These are phyloP conservation scores for Exophiala xenobiotica DNA, from an alignment of 2,329 filamentous ascomycete genomes.

Conservation along the genomic window DNA sequence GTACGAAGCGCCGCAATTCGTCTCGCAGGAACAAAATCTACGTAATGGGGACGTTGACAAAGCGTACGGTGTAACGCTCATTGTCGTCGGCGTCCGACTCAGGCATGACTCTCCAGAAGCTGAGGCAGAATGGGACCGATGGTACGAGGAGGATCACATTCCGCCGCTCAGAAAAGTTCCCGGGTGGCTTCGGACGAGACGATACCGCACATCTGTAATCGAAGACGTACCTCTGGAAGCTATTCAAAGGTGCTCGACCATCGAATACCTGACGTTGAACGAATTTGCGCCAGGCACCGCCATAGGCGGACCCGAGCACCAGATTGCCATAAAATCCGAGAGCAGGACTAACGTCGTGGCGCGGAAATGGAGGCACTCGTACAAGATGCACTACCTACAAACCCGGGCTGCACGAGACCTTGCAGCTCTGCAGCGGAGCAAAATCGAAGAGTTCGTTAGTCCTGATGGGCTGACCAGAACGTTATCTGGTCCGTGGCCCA, in stretches of 20 bases:
- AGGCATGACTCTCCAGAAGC: not conserved
- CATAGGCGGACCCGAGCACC: constrained; percentile 38
- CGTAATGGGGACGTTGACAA: not conserved
- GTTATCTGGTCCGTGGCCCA: constrained; percentile 37
- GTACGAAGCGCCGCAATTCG: constrained; percentile 30
- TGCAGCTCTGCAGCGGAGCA: constrained; percentile 55
- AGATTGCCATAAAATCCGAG: constrained; percentile 8
- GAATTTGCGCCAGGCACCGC: constrained; percentile 70
- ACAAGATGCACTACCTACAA: constrained; percentile 76
- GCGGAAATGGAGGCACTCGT: constrained; percentile 58
- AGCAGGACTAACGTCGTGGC: constrained; percentile 42
- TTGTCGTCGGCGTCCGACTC: constrained; percentile 5
- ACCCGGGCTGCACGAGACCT: constrained; percentile 53
- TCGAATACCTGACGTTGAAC: constrained; percentile 66
- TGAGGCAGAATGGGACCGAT: constrained; percentile 10
- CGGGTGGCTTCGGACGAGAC: constrained; percentile 73
- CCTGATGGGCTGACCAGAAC: constrained; percentile 59
- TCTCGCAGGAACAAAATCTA: not conserved
- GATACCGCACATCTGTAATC: constrained; percentile 66
- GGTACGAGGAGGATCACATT: constrained; percentile 15
- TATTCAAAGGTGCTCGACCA: constrained; percentile 33
- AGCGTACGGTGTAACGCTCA: not conserved
- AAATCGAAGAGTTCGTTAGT: constrained; percentile 56
- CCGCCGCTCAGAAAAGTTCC: constrained; percentile 62
- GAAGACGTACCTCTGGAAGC: constrained; percentile 47